Conservation (phyloP, 1,284 basidiomycete species). For the Macrocystidia cucumis region DNA sequence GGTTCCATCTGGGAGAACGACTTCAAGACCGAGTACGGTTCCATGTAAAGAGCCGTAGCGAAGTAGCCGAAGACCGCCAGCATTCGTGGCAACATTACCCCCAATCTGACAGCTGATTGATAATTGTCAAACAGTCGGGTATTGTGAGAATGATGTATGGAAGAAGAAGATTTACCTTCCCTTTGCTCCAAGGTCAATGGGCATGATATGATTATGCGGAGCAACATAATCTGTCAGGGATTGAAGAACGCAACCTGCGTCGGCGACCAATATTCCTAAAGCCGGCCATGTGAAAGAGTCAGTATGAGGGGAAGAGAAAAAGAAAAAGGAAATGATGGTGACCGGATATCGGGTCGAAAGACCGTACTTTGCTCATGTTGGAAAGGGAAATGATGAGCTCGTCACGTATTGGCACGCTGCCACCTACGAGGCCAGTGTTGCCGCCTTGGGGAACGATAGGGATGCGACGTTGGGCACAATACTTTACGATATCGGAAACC, state of each 20-base stretch:
- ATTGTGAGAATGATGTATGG: constrained; percentile 3
- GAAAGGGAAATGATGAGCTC: constrained; percentile 85
- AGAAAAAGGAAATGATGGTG: constrained; percentile 13
- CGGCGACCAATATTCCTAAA: constrained; percentile 65
- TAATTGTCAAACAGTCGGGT: constrained; percentile 8
- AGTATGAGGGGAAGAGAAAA: constrained; percentile 9
- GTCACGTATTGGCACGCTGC: constrained; percentile 85
- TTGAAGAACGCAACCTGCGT: constrained; percentile 96
- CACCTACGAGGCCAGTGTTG: constrained; percentile 98
- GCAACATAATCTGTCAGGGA: constrained; percentile 82
- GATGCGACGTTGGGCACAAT: constrained; percentile 75
- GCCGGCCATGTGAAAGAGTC: constrained; percentile 7
- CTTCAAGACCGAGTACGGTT: constrained; percentile 94
- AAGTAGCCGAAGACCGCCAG: constrained; percentile 89
- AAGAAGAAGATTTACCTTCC: constrained; percentile 58
- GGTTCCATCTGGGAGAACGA: constrained; percentile 96
- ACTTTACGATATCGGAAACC: constrained; percentile 83
- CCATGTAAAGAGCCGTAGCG: constrained; percentile 96
- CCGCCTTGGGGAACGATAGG: constrained; percentile 96
- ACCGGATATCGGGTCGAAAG: constrained; percentile 92
- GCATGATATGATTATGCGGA: constrained; percentile 93
- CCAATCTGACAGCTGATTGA: constrained; percentile 87
- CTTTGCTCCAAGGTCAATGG: constrained; percentile 96
- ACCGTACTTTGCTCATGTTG: constrained; percentile 81
- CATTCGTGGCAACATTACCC: constrained; percentile 96